Base-by-base conservation (phyloP, 148 eudicot genomes). In the Silene conica region DNA sequence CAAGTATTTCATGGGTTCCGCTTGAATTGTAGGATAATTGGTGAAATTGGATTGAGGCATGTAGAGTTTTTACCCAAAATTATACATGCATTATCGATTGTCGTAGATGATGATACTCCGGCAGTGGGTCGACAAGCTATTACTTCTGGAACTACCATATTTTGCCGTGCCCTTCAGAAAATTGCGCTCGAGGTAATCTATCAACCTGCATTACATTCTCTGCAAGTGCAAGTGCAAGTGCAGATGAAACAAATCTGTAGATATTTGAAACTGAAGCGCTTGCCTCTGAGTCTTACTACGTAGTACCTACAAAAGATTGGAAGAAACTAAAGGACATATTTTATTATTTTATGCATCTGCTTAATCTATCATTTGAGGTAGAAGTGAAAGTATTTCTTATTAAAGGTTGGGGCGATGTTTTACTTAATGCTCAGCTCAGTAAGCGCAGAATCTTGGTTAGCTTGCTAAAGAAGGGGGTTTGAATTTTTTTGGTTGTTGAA, bases 71-170 rank as follows among this genome's bases (percentile, higher is more conserved):
- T 90, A 25, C 90, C 96, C 72, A 88, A 87, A 71, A 89, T 88
- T 64, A 74, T 90, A 67, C 97, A 97, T 60, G 82, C 85, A 65
- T 46, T 92, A 76, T 77, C 86, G 65, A 72, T 69, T 75, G 80
- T 82, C 31, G 80, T 89, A 75, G 86, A 87, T 72, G 99, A 95
- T 82, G 97, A 79, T 71, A 86, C 92, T 22, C 97, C 99, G 41
- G 93, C 99, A 70, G 99, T 95, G 59, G 92, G 94, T 81, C 86
- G 99, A 65, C 99, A 95, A 81, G 93, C 92, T 31, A 87, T 92
- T 19, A 63, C 81, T 31, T 87, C 87, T 82, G 93, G 90, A 77
- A 87, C 88, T 72, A 83, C 80, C 73, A 78, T 92, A 69, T 95
- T 90, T 76, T 86, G 90, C 80, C 79, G 74, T 41, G 83, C 87